Base-by-base conservation (phyloP, 495 filamentous ascomycete genomes). In the Delitschia confertaspora region DNA sequence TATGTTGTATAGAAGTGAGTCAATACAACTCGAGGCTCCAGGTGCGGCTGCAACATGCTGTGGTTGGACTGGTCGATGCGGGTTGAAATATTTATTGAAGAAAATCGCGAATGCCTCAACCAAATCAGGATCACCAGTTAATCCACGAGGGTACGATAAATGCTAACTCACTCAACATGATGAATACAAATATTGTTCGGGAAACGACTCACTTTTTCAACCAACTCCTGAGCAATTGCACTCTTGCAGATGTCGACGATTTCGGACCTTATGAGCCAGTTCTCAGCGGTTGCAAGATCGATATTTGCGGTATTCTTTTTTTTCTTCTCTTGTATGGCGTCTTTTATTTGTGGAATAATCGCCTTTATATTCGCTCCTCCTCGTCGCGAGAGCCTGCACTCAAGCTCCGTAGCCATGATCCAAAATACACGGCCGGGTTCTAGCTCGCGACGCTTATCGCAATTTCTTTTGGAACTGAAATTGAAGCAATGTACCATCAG, bases 1-100 rank as follows among this genome's bases (percentile, higher is more conserved):
- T 5, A 72, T 56, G 27, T 60, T 64, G 48, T 60, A 68, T 4
- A 63, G 14, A 52, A 67, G 20, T 56, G 64, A 57, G 60, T 69
- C 51, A 31, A 68, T 16, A 54, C 60, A 14, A 59, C 45, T 11
- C 47, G 61, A 11, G 3, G 62, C 60, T n/a, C 64, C 65, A n/a
- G 65, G 57, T 3, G 65, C 57, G 7, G 60, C 50, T 8, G 64
- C 34, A 34, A 74, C 45, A 33, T 68, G 56, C 0, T 58, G 48
- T 0, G 66, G 48, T 5, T 59, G 20, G 22, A 72, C 62, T 19
- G 63, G 48, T 3, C 21, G 23, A 25, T 49, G 30, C n/a, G 69
- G 60, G 2, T 49, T 42, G 38, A 72, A 61, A 35, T 65, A 52
- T 13, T 44, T 49, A 26, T 69, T 67, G 35, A 72, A 39, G 33